Evolutionary conservation across 768 basidiomycete genomes (phyloP), one percentile per base, ranked within the genome.

Genomic region (Leccinum boreale): DNA sequence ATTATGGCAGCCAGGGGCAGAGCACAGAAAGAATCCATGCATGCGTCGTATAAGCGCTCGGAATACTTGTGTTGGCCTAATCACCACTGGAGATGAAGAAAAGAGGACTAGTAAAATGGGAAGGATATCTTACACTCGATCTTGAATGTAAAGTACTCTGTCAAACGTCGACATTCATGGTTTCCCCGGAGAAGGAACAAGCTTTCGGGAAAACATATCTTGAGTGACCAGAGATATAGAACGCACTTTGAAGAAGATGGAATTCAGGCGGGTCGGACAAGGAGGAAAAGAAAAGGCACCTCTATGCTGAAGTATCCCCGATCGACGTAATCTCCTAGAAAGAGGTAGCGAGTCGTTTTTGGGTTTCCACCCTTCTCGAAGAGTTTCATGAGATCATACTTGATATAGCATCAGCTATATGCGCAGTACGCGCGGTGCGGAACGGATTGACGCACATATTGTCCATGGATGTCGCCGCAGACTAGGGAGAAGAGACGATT

Each of bases 341-440:
- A 88, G 54, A 88, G 80, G 67, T 89, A 89, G 51, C 87, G 77
- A 3, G 87, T 89, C 35, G 85, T 84, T 53, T 85, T 86, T 2
- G 87, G 87, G 72, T 83, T 88, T 4, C 87, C 87, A 21, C 87
- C 87, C 23, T 89, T 85, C 68, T 89, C 87, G 66, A 89, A 88
- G 26, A 89, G 79, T 70, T 89, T 89, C 87, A 89, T 89, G 56
- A 89, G 74, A 70, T 89, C 87, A 65, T 85, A 89, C 86, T 88
- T 60, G 23, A 65, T 52, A 58, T 39, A 36, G 26, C 21, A 55
- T 65, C 39, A 67, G 58, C 26, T 51, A 42, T 11, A 53, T 46
- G 39, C 14, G 26, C 33, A 23, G n/a, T 36, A 52, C 28, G 50
- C 33, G 56, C 36, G 19, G 47, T 3, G 21, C 5, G 31, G 48